Base-by-base conservation (phyloP, 169 alveolate species). In the Babesia ovata region DNA sequence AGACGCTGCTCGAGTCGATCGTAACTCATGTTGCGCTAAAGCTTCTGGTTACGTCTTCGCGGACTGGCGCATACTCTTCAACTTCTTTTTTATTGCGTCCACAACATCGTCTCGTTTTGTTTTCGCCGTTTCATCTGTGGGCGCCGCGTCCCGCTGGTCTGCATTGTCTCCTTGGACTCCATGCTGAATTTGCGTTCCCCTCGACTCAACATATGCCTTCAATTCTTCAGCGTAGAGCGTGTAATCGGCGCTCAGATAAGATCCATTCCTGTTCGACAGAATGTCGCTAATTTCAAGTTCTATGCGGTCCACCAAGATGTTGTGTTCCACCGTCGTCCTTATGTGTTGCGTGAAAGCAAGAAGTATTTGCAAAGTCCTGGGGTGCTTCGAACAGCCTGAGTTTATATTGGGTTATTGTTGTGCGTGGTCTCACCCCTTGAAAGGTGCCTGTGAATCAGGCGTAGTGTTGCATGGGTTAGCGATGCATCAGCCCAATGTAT, bases 71-170 rank as follows among this genome's bases (percentile, higher is more conserved):
- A 67, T 67, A 44, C 67, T 39, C 22, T 53, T 67, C 44, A 67
- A 54, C 24, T 48, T 49, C 76, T 67, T 67, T 24, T 42, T 67
- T 3, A 67, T 67, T 3, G 76, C 76, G 48, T 67, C 76, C n/a
- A 67, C 65, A 29, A 67, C 65, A 2, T 67, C 76, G 36, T 67
- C 76, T 10, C 44, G 76, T 22, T 67, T 67, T 13, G 49, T 67
- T 52, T 44, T 67, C 0, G 39, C 26, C 53, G 63, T n/a, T 4
- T 39, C 58, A 0, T 8, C 26, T 2, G 63, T 9, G 66, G 28
- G 50, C 7, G 14, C 24, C 49, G 56, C 22, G 1, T 33, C 56
- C n/a, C 6, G 56, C 54, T 9, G 8, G 21, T 50, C 54, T 7
- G 48, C 22, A 7, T 9, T 53, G 2, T 26, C 53, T 24, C 46